Evolutionary conservation across 805 yeast genomes (phyloP), one percentile per base, ranked within the genome.

Genomic region (Teunomyces pallodes): DNA sequence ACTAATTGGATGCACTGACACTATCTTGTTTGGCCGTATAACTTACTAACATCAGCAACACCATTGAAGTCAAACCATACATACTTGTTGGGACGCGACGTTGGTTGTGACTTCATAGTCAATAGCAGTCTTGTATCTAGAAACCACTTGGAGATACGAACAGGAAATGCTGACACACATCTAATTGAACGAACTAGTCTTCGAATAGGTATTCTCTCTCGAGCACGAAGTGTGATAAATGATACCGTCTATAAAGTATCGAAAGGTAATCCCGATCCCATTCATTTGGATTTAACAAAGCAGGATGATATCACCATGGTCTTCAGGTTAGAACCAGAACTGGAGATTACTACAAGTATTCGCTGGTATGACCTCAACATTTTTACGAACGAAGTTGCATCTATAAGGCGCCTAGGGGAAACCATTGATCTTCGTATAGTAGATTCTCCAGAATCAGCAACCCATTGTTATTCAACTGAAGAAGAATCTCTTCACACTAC

Each of bases 111-210:
- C 41, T 54, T 65, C 42, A 48, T 61, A 36, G 59, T 68, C 42
- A 57, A 59, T 26, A 66, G 68, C 43, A 54, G 60, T 17, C 56
- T 60, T 41, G 70, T 66, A 9, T 67, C 74, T 7, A 58, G 69
- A 43, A 57, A 58, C 13, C 69, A 67, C 49, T 50, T 69, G 13
- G 57, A 59, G 36, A 12, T 69, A 8, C 42, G 30, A 8, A 30
- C 57, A 6, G 61, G 55, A 6, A 28, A 44, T 5, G 46, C 55
- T 6, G 54, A 50, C 2, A 30, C 32, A 8, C 30, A 27, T 0
- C 33, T 36, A 2, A 9, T 46, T 5, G 26, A 31, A 10, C 43
- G 44, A 12, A 31, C 36, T 8, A 42, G 35, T 3, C 31, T 69
- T 8, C 32, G 44, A 5, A 53, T 65, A 17, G 50, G 48, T 9